phyloP scores from a whole-genome alignment of 1,284 basidiomycete genomes.

The Ganoderma lingzhi region DNA sequence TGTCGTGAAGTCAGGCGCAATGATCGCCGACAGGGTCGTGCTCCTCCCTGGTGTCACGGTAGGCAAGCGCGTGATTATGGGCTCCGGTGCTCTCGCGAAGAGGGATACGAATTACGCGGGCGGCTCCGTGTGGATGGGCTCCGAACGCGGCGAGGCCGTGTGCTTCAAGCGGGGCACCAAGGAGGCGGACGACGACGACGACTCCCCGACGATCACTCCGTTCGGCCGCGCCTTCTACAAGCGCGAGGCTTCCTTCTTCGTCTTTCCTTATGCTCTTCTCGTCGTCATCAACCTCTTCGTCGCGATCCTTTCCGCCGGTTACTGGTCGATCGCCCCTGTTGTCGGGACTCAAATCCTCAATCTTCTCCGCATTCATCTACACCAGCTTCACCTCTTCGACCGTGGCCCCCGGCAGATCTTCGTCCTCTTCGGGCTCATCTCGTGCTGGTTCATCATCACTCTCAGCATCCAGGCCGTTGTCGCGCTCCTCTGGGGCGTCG shows the following conservation, averaged over 20 bases:
- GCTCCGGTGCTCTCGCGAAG: slow-evolving; percentile 52
- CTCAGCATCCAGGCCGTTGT: slow-evolving; percentile 47
- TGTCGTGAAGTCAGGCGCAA: slow-evolving; percentile 50
- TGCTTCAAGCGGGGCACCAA: slow-evolving; percentile 30
- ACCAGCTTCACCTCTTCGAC: slow-evolving; percentile 43
- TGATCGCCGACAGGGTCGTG: slow-evolving; percentile 57
- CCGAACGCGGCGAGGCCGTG: slow-evolving; percentile 48
- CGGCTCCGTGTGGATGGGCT: slow-evolving; percentile 56
- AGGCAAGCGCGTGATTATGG: slow-evolving; percentile 52
- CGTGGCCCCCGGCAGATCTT: slow-evolving; percentile 47
- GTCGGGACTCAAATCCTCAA: slow-evolving; percentile 49
- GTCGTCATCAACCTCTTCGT: slow-evolving; percentile 43
- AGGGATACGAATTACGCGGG: slow-evolving; percentile 49
- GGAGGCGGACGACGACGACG: slow-evolving; percentile 30
- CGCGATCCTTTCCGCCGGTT: slow-evolving; percentile 44
- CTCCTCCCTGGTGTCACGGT: slow-evolving; percentile 52
- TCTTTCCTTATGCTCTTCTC: slow-evolving; percentile 50
- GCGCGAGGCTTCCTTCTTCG: slow-evolving; percentile 51
- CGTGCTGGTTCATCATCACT: slow-evolving; percentile 45
- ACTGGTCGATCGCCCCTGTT: slow-evolving; percentile 53
- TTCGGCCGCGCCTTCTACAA: slow-evolving; percentile 58
- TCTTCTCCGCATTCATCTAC: slow-evolving; percentile 44
- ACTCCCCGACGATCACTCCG: slow-evolving; percentile 48
- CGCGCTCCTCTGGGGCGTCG: slow-evolving; percentile 46
- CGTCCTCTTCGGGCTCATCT: slow-evolving; percentile 48